These are phyloP conservation scores for Syzygium syzygioides DNA, from an alignment of 441 rosid species.

Conservation along the genomic window DNA sequence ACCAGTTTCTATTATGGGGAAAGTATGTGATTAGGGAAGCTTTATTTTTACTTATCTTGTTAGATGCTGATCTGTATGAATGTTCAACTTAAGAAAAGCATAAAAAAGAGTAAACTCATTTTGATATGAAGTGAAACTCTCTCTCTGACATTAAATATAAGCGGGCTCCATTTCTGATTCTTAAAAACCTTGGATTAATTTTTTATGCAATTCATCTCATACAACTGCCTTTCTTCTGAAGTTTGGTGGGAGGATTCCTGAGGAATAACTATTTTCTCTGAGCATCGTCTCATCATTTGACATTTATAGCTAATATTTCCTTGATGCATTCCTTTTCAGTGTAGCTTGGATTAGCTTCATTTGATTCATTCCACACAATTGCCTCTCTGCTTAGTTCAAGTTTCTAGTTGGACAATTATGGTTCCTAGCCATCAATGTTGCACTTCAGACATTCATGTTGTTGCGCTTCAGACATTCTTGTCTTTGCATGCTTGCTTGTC, in stretches of 20 bases:
- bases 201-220: neutral
- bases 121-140: neutral
- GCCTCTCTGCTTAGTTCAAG: neutral
- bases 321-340: neutral
- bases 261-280: neutral
- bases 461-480: neutral
- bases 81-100: neutral
- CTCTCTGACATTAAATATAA: neutral
- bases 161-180: neutral
- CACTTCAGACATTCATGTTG: neutral
- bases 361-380: neutral
- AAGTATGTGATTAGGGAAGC: neutral
- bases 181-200: neutral
- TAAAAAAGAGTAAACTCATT: neutral
- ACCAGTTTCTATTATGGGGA: neutral
- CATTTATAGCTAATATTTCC: neutral
- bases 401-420: neutral
- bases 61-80: neutral
- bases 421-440: neutral
- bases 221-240: neutral
- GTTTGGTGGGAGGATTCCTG: neutral
- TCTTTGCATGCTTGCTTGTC: neutral
- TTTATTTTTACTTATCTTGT: neutral
- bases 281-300: neutral
- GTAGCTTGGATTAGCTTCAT: neutral